Evolutionary conservation across 768 basidiomycete species (phyloP).

Genomic region (Mrakia gelida): DNA sequence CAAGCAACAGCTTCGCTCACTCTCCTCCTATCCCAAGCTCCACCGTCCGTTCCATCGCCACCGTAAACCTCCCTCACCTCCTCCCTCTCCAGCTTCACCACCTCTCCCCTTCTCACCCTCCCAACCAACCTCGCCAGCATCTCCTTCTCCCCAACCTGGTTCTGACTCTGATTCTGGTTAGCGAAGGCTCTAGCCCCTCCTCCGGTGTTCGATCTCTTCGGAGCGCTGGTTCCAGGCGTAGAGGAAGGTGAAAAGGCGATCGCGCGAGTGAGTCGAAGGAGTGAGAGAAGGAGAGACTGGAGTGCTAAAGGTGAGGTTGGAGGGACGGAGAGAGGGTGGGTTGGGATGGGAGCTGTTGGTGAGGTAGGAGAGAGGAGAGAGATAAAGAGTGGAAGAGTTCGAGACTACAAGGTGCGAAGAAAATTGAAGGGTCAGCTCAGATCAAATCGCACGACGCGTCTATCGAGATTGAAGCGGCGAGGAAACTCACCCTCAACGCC

Average conservation of each 20-base stretch:
- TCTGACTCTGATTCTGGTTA: not conserved
- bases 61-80: not conserved
- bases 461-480: too few species aligned
- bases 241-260: not conserved
- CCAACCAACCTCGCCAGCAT: not conserved
- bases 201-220: not conserved
- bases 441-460: too few species aligned
- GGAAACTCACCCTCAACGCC: slow-evolving; percentile 45
- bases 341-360: slow-evolving; percentile 53
- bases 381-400: slow-evolving; percentile 54
- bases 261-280: not conserved
- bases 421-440: not conserved
- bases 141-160: not conserved
- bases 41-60: not conserved
- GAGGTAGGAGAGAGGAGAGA: slow-evolving; percentile 49
- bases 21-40: not conserved
- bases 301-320: not conserved
- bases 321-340: not conserved
- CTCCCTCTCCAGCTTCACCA: not conserved
- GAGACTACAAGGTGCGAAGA: slow-evolving; percentile 24
- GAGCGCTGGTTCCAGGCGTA: not conserved
- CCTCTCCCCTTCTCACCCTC: not conserved
- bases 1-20: not conserved
- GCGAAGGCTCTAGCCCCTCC: not conserved
- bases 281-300: not conserved